Evolutionary conservation across 805 yeast species (phyloP).

Genomic region (Spathaspora arborariae): DNA sequence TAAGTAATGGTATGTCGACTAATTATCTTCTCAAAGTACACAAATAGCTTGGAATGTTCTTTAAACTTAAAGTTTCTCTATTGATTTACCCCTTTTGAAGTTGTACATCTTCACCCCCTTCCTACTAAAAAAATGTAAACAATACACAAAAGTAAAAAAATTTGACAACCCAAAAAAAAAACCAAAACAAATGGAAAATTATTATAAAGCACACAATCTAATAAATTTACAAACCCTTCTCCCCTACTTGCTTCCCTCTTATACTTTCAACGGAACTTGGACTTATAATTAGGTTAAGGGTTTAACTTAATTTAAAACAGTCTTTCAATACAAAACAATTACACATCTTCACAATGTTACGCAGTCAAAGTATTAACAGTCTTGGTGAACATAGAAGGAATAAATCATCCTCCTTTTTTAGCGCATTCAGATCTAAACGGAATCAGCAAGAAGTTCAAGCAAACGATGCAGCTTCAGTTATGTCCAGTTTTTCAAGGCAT

Average conservation of each 20-base stretch:
- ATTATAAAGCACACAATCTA: not conserved
- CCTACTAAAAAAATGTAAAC: not conserved
- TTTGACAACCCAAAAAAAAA: not conserved
- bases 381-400: slow-evolving; percentile 17
- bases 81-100: not conserved
- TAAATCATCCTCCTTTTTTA: slow-evolving; percentile 11
- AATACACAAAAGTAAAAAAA: not conserved
- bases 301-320: not conserved
- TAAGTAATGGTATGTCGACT: too few relatives aligned
- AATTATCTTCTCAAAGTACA: not conserved
- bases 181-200: not conserved
- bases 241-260: not conserved
- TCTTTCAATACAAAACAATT: not conserved
- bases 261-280: not conserved
- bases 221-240: too few relatives aligned
- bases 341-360: slow-evolving; percentile 14
- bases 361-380: slow-evolving; percentile 24
- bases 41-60: not conserved
- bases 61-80: not conserved
- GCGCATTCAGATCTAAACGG: slow-evolving; percentile 13
- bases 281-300: not conserved
- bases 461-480: not conserved
- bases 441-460: slow-evolving; percentile 8
- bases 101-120: not conserved
- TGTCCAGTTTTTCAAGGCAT: not conserved